These are phyloP conservation scores for Alternaria sp. DNA, from an alignment of 2,329 filamentous ascomycete genomes.

Conservation along the genomic window DNA sequence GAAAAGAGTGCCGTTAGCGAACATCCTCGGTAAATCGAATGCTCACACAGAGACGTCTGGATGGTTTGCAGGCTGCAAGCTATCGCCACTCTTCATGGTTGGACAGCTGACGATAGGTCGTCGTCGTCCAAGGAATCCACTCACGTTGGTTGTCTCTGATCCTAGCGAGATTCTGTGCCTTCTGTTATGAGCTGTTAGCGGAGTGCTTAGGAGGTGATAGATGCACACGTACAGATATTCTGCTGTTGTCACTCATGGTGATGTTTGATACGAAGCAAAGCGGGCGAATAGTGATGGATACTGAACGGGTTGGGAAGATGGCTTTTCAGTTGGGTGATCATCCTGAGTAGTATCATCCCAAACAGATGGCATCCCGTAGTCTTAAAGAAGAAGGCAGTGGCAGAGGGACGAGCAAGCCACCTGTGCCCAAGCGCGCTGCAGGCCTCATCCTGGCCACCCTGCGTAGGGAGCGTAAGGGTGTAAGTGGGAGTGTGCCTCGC, in stretches of 20 bases:
- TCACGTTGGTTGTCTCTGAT: constrained; percentile 75
- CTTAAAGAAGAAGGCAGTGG: constrained; percentile 29
- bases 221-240: constrained; percentile 24
- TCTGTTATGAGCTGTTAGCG: constrained; percentile 28
- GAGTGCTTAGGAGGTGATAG: neutral
- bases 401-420: constrained; percentile 27
- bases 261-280: constrained; percentile 10
- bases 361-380: constrained; percentile 30
- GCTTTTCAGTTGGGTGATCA: constrained; percentile 22
- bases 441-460: constrained; percentile 23
- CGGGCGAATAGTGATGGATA: constrained; percentile 13
- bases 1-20: constrained; percentile 12
- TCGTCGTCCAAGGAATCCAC: constrained; percentile 7
- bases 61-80: neutral
- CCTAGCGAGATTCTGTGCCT: constrained; percentile 59
- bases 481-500: constrained; percentile 19
- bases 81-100: neutral
- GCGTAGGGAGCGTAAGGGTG: constrained; percentile 27
- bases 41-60: neutral
- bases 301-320: constrained; percentile 20
- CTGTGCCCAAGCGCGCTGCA: constrained; percentile 23
- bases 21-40: neutral
- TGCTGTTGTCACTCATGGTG: constrained; percentile 40
- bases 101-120: neutral
- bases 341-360: constrained; percentile 26